phyloP scores from a whole-genome alignment of 495 filamentous ascomycete genomes.

The Emericellopsis terricola region DNA sequence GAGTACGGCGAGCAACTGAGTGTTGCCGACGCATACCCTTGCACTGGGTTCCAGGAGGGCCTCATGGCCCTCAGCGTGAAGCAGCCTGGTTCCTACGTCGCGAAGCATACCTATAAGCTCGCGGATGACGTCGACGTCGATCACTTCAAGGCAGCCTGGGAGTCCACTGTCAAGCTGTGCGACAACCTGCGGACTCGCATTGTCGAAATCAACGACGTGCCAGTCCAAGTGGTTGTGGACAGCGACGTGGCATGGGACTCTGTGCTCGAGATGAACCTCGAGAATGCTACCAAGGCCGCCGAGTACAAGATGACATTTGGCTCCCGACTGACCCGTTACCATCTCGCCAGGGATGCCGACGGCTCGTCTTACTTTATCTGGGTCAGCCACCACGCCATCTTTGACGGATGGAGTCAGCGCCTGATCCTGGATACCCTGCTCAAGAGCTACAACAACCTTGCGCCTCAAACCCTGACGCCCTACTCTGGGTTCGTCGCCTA shows the following conservation, averaged over 20 bases:
- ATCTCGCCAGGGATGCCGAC: slow-evolving; percentile 6
- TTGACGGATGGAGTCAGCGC: neutral
- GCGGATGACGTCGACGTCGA: neutral
- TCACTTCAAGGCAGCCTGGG: neutral
- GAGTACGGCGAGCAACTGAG: slow-evolving; percentile 3
- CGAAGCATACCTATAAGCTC: neutral
- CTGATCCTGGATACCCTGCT: slow-evolving; percentile 2
- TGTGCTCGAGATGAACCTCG: neutral
- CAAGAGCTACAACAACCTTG: neutral
- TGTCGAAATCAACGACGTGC: neutral
- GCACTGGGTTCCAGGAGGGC: slow-evolving; percentile 4
- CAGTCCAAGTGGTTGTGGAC: neutral
- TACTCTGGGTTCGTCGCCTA: slow-evolving; percentile 1
- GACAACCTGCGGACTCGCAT: neutral
- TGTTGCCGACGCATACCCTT: slow-evolving; percentile 1
- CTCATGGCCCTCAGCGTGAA: slow-evolving; percentile 22
- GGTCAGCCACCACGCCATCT: slow-evolving; percentile 15
- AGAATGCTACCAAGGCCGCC: neutral
- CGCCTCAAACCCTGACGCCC: neutral
- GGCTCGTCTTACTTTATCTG: slow-evolving; percentile 23
- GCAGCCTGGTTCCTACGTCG: slow-evolving; percentile 1
- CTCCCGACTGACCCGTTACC: slow-evolving; percentile 8
- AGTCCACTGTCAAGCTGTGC: neutral
- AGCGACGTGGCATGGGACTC: neutral
- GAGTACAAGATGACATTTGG: slow-evolving; percentile 2